A percentile compares a stretch with the other conserved stretches of the same genome.
These are phyloP conservation scores for Alopecurus myosuroides DNA, from an alignment of 176 grass and related monocot species.

Conservation along the genomic window DNA sequence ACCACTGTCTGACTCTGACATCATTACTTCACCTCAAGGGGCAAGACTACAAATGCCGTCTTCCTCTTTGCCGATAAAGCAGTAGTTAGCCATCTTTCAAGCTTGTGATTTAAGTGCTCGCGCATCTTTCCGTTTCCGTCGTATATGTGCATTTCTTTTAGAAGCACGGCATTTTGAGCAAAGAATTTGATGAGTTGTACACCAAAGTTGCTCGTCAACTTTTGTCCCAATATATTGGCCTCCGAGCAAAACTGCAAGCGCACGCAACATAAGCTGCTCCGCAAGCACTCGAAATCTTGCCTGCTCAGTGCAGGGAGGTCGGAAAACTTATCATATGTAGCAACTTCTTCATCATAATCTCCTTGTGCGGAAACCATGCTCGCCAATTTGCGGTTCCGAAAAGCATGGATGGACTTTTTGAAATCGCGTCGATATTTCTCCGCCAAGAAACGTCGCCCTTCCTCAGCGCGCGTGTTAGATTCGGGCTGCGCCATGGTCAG, in stretches of 20 bases:
- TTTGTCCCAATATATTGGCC: background rate
- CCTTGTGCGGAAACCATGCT: background rate
- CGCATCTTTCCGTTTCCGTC: background rate
- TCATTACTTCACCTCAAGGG: background rate
- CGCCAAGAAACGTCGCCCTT: background rate
- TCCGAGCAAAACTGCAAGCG: background rate
- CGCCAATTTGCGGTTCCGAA: background rate
- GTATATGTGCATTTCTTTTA: background rate
- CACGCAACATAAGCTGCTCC: no score
- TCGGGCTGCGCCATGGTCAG: background rate
- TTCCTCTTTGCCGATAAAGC: background rate
- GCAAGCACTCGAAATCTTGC: background rate
- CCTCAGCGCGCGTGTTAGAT: fast-evolving
- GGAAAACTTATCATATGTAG: background rate
- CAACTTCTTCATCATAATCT: background rate
- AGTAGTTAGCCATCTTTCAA: no score
- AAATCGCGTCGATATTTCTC: no score
- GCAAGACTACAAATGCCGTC: background rate
- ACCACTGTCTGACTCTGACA: no score
- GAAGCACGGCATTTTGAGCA: background rate
- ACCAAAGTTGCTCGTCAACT: background rate
- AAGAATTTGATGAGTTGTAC: background rate
- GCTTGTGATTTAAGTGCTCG: background rate
- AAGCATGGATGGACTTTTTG: background rate
- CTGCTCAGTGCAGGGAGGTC: background rate